phyloP scores from a whole-genome alignment of 2,329 filamentous ascomycete species.

The Ophiostoma novo-ulmi region DNA sequence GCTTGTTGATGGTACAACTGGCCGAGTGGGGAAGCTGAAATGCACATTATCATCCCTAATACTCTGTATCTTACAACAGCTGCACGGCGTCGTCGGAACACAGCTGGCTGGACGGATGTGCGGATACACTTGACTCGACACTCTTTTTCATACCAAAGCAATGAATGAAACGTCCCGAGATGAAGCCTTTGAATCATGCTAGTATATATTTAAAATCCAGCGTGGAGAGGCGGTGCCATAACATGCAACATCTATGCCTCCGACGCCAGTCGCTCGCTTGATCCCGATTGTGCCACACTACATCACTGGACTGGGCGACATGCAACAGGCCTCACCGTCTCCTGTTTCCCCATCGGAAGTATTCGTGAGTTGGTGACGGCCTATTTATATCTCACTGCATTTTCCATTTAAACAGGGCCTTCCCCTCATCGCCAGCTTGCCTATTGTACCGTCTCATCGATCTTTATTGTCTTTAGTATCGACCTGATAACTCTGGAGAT shows the following conservation, averaged over 20 bases:
- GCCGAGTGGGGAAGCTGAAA: background rate
- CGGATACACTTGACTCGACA: background rate
- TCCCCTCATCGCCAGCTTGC: background rate
- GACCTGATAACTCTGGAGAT: background rate
- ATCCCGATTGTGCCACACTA: constrained; percentile 17
- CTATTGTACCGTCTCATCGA: background rate
- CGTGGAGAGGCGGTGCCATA: background rate
- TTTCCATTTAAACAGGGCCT: background rate
- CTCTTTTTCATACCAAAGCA: background rate
- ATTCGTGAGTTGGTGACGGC: background rate
- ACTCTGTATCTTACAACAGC: background rate
- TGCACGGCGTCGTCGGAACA: background rate
- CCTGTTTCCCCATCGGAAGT: background rate
- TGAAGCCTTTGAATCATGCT: background rate
- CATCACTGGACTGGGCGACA: background rate
- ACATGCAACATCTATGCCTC: background rate
- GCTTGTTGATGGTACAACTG: background rate
- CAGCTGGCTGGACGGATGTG: background rate
- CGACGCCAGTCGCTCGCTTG: constrained; percentile 18
- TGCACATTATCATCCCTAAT: background rate
- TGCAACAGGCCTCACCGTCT: constrained; percentile 27
- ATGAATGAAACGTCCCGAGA: background rate
- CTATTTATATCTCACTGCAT: background rate
- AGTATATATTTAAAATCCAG: background rate
- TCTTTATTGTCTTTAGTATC: background rate